Conservation (phyloP, 495 filamentous ascomycete genomes). For the Peziza echinospora region DNA sequence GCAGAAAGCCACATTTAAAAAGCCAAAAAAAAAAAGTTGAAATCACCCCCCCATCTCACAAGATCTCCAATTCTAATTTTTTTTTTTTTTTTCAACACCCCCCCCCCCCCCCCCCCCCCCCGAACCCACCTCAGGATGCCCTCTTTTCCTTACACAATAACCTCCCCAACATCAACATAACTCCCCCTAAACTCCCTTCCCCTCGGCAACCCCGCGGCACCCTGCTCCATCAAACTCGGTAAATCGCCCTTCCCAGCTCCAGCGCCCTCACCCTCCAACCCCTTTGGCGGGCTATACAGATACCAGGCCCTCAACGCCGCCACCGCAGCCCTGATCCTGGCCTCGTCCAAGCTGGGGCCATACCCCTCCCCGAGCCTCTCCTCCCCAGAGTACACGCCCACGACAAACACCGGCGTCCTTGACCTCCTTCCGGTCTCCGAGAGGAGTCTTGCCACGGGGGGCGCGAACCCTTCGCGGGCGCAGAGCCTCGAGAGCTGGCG, state of each 20-base stretch:
- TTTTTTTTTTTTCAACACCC: no score
- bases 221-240: conserved; percentile 59
- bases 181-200: conserved; percentile 51
- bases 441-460: conserved; percentile 64
- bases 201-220: conserved; percentile 23
- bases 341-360: conserved; percentile 52
- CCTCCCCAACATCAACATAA: conserved; percentile 74
- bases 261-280: no score
- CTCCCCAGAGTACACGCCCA: conserved; percentile 71
- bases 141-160: conserved; percentile 57
- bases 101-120: no score
- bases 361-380: conserved; percentile 78
- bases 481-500: conserved; percentile 63
- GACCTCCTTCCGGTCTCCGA: conserved; percentile 70
- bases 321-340: conserved; percentile 54
- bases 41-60: no score
- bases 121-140: no score
- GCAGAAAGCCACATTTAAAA: no score
- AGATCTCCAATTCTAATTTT: no score
- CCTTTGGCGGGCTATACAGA: conserved; percentile 54
- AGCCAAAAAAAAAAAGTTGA: no score
- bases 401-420: conserved; percentile 74
- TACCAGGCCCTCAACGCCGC: conserved; percentile 85
- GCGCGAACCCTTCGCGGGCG: conserved; percentile 67
- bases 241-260: no score